Percentiles rank a stretch among this genome's conserved stretches.
These are phyloP conservation scores for Aspergillus tanneri DNA, from an alignment of 2,329 filamentous ascomycete species.

Conservation along the genomic window DNA sequence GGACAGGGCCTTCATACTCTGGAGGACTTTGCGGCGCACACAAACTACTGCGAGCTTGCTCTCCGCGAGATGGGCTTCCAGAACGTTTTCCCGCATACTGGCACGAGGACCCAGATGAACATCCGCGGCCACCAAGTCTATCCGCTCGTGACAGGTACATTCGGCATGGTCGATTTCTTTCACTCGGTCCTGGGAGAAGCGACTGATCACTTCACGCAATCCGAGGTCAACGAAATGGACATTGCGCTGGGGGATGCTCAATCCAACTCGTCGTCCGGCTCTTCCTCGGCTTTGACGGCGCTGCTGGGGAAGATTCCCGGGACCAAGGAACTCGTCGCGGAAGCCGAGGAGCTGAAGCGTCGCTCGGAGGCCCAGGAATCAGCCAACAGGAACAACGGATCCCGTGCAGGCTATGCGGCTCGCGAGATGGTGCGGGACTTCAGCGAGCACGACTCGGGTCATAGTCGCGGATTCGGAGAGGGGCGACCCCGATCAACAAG, in stretches of 20 bases:
- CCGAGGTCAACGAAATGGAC: conserved; percentile 79
- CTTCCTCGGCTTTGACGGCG: conserved; percentile 64
- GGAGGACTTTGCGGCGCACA: conserved; percentile 77
- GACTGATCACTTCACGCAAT: conserved; percentile 80
- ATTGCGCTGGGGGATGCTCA: conserved; percentile 69
- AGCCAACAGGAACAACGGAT: conserved; percentile 49
- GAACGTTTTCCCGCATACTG: conserved; percentile 72
- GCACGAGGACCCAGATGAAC: conserved; percentile 64
- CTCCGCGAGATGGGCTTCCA: conserved; percentile 69
- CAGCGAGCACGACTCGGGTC: conserved; percentile 5
- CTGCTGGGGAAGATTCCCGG: conserved; percentile 74
- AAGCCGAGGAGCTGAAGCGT: conserved; percentile 64
- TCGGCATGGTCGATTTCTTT: conserved; percentile 80
- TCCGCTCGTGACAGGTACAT: conserved; percentile 69
- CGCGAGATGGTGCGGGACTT: conserved; percentile 19
- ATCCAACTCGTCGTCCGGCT: conserved; percentile 45
- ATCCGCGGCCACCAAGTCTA: conserved; percentile 66
- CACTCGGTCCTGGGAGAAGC: conserved; percentile 76
- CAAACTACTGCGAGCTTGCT: conserved; percentile 78
- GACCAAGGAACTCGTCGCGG: conserved; percentile 64
- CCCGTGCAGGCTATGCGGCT: conserved; percentile 29
- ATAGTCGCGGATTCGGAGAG: conserved; percentile 9
- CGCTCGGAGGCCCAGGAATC: conserved; percentile 64
- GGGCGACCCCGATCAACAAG: conserved; percentile 38
- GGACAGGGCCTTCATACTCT: conserved; percentile 75